These are phyloP conservation scores for Phytophthora agathidicida DNA, from an alignment of 352 stramenopile species.

Conservation along the genomic window DNA sequence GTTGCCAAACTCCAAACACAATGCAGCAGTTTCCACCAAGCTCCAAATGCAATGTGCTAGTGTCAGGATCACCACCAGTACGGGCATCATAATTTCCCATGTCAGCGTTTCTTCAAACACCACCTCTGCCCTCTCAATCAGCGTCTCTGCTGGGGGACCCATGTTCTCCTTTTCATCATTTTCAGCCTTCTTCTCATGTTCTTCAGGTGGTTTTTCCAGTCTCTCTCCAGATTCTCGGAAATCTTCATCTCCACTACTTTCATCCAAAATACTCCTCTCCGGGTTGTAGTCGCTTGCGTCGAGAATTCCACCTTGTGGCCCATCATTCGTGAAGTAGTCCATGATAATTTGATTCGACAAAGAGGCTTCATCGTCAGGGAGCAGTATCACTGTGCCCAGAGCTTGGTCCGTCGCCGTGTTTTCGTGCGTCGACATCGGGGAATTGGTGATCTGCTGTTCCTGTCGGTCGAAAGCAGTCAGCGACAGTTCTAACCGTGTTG, in stretches of 20 bases:
- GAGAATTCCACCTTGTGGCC: conserved; percentile 7
- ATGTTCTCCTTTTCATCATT: neutral
- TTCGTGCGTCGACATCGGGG: conserved; percentile 5
- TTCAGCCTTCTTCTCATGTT: neutral
- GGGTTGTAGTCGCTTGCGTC: neutral
- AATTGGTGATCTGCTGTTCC: conserved; percentile 5
- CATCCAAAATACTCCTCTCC: conserved; percentile 18
- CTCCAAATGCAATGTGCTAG: conserved; percentile 28
- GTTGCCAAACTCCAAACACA: conserved; percentile 14
- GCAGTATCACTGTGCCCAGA: conserved; percentile 20
- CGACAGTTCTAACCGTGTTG: conserved; percentile 27
- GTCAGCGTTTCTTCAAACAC: conserved; percentile 12
- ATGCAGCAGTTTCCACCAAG: conserved; percentile 18
- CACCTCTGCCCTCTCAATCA: neutral
- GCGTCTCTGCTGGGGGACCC: neutral
- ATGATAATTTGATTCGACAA: conserved; percentile 38
- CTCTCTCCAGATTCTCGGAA: conserved; percentile 5
- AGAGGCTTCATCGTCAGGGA: conserved; percentile 21
- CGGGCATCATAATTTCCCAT: conserved; percentile 13
- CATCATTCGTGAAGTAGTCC: conserved; percentile 37
- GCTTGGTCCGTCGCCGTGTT: conserved; percentile 16
- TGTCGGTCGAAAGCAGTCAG: conserved; percentile 28
- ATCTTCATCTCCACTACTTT: conserved; percentile 26
- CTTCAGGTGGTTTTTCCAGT: neutral
- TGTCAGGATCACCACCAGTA: conserved; percentile 26